Evolutionary conservation across 192 early-diverging fungal genomes (phyloP), one percentile per base, ranked within the genome.

Genomic region (Linnemannia hyalina): DNA sequence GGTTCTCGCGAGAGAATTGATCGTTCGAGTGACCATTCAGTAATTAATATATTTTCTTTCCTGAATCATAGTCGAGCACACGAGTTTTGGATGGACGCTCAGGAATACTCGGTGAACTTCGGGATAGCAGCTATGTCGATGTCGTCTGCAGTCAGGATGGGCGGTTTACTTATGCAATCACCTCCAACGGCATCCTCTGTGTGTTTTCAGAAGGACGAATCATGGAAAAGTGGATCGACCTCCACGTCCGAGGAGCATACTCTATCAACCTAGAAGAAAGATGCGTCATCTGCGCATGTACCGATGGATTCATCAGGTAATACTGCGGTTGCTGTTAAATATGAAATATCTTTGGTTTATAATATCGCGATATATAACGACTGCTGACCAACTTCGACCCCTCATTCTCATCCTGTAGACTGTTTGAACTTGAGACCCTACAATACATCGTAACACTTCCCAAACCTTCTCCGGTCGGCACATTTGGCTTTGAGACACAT

Each of bases 141-240:
- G 93, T 92, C 8, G 91, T 80, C 13, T 92, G 93, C 69, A 89
- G 91, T 70, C 68, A 79, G 38, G 88, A 84, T 74, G 81, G 76
- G 26, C 88, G 78, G 22, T 80, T 78, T 49, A 92, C 92, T 9
- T 96, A 96, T 80, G 89, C 92, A n/a, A 77, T 97, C 8, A 95
- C 95, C 11, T 91, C 92, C 9, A 91, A 90, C 20, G 96, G 96
- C 22, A 89, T 91, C 11, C 82, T 97, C 29, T 91, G 94, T 52
- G 78, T 93, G 41, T 95, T 97, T 57, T 90, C 92, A 41, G 91
- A 94, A 54, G 89, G 83, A 2, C 82, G 93, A 49, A 83, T 90
- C 16, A 87, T 96, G 85, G 94, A 96, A 74, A 96, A 95, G 82
- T 97, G 96, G 96, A 91, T 96, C n/a, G 91, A 96, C 82, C 84